Evolutionary conservation across 495 filamentous ascomycete species (phyloP), one percentile per base, ranked within the genome.

Genomic region (Aspergillus sclerotiicarbonarius): DNA sequence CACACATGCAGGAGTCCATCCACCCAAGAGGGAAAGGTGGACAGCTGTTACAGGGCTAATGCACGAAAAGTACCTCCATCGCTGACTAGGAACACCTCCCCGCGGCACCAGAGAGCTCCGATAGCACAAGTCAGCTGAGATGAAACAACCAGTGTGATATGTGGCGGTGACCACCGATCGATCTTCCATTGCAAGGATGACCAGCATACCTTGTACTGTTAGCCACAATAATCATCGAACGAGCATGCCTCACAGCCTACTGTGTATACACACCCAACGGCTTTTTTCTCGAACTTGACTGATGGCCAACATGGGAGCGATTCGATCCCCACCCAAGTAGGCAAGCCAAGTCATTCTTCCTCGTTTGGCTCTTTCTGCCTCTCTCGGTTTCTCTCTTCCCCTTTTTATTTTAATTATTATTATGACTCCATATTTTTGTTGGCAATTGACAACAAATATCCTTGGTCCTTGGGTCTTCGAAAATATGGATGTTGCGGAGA

Each of bases 1-100:
- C 57, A 60, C 59, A 56, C 64, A 60, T 63, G 58, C 63, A 66
- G 63, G 59, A 63, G 58, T 16, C 32, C 33, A 21, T 8, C 56
- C 62, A 35, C 57, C 53, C 54, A 51, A 48, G 48, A 37, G 51
- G 41, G 30, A 21, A 54, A 12, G 43, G 35, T 43, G 58, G 50
- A 47, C 48, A 29, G 37, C 39, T 56, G 54, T 56, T 52, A 35
- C 56, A 35, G 50, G 59, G 46, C 62, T 61, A 61, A 64, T 64
- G 58, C 62, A 64, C 10, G 33, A 60, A 20, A 32, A 57, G 32
- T 21, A 30, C 53, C 54, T 45, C 37, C 48, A 18, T 57, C 35
- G 15, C 32, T 12, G 43, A 21, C 16, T 46, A 50, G 41, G 41
- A 30, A 33, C 53, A 31, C 50, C 19, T 50, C 37, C 37, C 37